Conservation (phyloP, 2,329 filamentous ascomycete genomes). For the Dactylellina sp. region DNA sequence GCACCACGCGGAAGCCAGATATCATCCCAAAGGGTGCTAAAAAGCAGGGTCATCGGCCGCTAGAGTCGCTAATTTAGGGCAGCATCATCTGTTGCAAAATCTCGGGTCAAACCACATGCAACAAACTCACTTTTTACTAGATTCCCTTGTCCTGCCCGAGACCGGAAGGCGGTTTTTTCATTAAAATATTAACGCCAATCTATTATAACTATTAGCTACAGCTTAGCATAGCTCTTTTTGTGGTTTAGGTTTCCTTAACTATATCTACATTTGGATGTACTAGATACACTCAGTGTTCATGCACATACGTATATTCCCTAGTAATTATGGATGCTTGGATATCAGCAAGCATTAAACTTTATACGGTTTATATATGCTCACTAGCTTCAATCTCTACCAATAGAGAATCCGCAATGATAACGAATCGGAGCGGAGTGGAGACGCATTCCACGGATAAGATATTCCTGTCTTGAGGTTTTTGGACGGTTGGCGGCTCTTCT, state of each 20-base stretch:
- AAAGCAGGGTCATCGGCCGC: constrained; percentile 29
- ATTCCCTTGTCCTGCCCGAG: constrained; percentile 33
- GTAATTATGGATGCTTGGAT: background rate
- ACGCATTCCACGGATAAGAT: background rate
- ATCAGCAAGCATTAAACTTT: background rate
- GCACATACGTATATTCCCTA: constrained; percentile 13
- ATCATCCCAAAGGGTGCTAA: constrained; percentile 9
- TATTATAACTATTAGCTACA: background rate
- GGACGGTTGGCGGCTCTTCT: background rate
- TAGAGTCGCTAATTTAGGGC: constrained; percentile 21
- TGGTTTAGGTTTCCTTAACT: constrained; percentile 1
- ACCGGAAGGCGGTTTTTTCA: constrained; percentile 43
- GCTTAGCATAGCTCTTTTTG: background rate
- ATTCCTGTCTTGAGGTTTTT: background rate
- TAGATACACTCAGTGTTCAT: background rate
- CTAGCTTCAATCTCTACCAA: too few species aligned
- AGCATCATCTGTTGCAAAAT: constrained; percentile 6
- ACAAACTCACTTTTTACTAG: constrained; percentile 24
- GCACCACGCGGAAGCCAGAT: constrained; percentile 40
- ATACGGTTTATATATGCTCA: too few species aligned
- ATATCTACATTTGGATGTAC: constrained; percentile 16
- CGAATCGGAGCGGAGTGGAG: background rate
- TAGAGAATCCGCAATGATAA: background rate
- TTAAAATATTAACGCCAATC: background rate
- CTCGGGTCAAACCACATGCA: constrained; percentile 44